Percentiles rank a stretch among this genome's conserved stretches.
These are phyloP conservation scores for Penicillium desertorum DNA, from an alignment of 495 filamentous ascomycete genomes.

Conservation along the genomic window DNA sequence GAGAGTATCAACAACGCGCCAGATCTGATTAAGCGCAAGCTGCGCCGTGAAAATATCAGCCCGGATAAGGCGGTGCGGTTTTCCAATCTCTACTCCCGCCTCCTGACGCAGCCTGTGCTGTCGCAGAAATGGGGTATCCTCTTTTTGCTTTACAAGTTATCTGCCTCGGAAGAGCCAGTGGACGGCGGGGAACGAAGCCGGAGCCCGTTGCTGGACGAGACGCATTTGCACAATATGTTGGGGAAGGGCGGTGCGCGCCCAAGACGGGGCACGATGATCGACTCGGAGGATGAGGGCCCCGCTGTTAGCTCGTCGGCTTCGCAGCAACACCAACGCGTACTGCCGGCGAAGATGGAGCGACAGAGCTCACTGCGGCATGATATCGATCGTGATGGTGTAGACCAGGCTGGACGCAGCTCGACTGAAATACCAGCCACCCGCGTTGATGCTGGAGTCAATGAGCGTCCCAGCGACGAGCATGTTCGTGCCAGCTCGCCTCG, in stretches of 20 bases:
- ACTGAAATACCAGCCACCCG: constrained; percentile 22
- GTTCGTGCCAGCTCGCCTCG: constrained; percentile 14
- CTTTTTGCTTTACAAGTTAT: constrained; percentile 81
- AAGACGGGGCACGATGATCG: constrained; percentile 24
- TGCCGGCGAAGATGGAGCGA: constrained; percentile 23
- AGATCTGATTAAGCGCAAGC: constrained; percentile 84
- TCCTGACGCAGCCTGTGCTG: constrained; percentile 85
- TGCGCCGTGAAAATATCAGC: constrained; percentile 69
- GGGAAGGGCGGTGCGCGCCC: constrained; percentile 28
- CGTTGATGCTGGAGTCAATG: constrained; percentile 20
- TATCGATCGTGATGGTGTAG: constrained; percentile 21
- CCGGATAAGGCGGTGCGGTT: constrained; percentile 86
- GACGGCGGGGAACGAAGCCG: constrained; percentile 36
- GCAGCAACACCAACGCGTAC: constrained; percentile 28
- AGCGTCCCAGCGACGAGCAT: constrained; percentile 22
- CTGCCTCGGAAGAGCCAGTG: constrained; percentile 51
- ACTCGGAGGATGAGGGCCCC: constrained; percentile 45
- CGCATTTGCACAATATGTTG: constrained; percentile 39
- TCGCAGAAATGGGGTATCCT: constrained; percentile 96
- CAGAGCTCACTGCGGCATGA: constrained; percentile 31
- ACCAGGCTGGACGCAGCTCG: constrained; percentile 14
- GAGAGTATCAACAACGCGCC: constrained; percentile 82
- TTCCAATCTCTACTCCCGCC: constrained; percentile 80
- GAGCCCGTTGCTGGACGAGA: constrained; percentile 43
- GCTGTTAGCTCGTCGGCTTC: constrained; percentile 49